A percentile compares a stretch with the other conserved stretches of the same genome.
phyloP scores from a whole-genome alignment of 169 alveolate species.

The Plasmodium adleri region DNA sequence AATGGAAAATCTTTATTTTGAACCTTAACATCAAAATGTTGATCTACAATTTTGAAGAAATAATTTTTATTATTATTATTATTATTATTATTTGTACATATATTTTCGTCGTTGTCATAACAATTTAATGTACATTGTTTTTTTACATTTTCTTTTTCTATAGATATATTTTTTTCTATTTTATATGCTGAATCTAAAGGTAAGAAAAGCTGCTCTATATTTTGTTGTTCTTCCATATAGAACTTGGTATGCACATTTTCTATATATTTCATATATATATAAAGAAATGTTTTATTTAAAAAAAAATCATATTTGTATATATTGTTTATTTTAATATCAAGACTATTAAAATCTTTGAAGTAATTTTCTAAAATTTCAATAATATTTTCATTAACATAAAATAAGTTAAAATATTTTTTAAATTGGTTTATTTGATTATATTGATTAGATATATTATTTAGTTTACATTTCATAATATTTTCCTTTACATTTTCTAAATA shows the following conservation, averaged over 20 bases:
- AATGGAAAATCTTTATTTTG: slow-evolving; percentile 3
- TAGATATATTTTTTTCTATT: too few relatives aligned
- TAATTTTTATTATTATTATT: not conserved
- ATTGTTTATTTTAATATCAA: slow-evolving; percentile 22
- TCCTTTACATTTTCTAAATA: slow-evolving; percentile 20
- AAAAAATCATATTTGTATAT: slow-evolving; percentile 42
- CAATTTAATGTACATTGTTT: too few relatives aligned
- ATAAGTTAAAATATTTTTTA: slow-evolving; percentile 22
- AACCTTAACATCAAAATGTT: slow-evolving; percentile 26
- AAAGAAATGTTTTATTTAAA: slow-evolving; percentile 43
- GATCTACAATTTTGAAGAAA: slow-evolving; percentile 37
- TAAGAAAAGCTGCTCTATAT: not conserved
- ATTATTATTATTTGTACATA: too few relatives aligned
- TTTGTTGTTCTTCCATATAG: slow-evolving; percentile 14
- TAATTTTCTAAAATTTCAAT: slow-evolving; percentile 17
- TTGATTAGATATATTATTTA: not conserved
- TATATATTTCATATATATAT: slow-evolving; percentile 39
- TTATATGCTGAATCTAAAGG: too few relatives aligned
- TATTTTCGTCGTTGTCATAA: too few relatives aligned
- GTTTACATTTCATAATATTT: slow-evolving; percentile 19
- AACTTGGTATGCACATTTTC: slow-evolving; percentile 34
- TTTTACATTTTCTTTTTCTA: too few relatives aligned
- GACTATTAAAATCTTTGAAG: slow-evolving; percentile 5
- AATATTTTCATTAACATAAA: slow-evolving; percentile 20
- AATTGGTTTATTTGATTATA: not conserved